These are phyloP conservation scores for Chenopodium formosanum DNA, from an alignment of 148 eudicot species.

Conservation along the genomic window DNA sequence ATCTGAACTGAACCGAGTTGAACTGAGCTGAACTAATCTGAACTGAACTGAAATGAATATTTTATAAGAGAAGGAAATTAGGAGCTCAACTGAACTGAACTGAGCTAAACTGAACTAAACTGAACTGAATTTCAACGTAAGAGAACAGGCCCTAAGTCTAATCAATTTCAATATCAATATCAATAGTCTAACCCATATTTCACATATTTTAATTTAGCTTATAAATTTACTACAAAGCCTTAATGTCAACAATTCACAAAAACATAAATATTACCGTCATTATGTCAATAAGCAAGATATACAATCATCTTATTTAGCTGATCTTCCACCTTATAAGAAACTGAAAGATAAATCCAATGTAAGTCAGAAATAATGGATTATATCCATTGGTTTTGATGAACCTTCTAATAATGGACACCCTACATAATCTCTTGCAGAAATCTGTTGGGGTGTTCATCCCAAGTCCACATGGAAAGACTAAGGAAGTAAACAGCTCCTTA, in stretches of 20 bases:
- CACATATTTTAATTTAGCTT: background rate
- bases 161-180: too few species aligned
- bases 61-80: too few species aligned
- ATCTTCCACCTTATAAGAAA: background rate
- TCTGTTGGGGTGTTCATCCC: background rate
- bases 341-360: background rate
- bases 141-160: too few species aligned
- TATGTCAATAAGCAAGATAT: background rate
- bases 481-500: too few species aligned
- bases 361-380: background rate
- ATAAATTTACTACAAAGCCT: background rate
- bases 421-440: conserved; percentile 89
- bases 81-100: too few species aligned
- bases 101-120: too few species aligned
- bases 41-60: too few species aligned
- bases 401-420: conserved; percentile 94
- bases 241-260: background rate
- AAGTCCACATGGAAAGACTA: too few species aligned
- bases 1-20: too few species aligned
- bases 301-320: background rate
- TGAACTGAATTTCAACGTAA: too few species aligned
- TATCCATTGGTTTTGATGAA: conserved; percentile 21
- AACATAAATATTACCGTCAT: background rate
- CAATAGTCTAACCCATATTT: too few species aligned
- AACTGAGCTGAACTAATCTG: too few species aligned